Base-by-base conservation (phyloP, 345 rosid genomes). In the Theobroma cacao region DNA sequence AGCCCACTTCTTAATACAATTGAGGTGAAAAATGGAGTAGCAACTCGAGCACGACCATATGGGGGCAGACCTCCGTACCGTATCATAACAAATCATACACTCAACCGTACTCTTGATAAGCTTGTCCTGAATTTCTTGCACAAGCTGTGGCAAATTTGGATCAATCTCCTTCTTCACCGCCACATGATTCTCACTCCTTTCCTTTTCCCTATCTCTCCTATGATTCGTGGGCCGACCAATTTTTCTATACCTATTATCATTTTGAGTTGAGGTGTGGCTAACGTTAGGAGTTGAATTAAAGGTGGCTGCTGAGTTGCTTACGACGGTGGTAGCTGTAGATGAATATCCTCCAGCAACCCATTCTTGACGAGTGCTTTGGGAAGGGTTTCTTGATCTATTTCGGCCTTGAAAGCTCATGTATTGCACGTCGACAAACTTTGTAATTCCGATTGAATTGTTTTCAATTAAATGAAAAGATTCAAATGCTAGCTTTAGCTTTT, bases 21-120 rank as follows among this genome's bases (percentile, higher is more conserved):
- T 90, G 86, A 96, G 82, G 82, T 96, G 99, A 74, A 96, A 96
- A 70, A 96, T 92, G 2, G 98, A 96, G 75, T 86, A 96, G 81
- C 98, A 96, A 86, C 97, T 96, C 0, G 97, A 89, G 82, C 99
- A 94, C 61, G 99, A 92, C 98, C 99, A 96, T 61, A 92, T 79
- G 14, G 95, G 74, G 0, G 94, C 95, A 66, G 94, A 83, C 77
- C 98, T 84, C 47, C 89, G 78, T 80, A 96, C 97, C 94, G 89
- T 92, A 59, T 96, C 99, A 38, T 89, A 96, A 79, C 99, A 94
- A 66, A 96, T 96, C 99, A 96, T 96, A 82, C 99, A 96, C 88
- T 96, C 99, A 20, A 92, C 85, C 3, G 84, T 63, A 60, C 93
- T 88, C 85, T 90, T 94, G 26, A 75, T 79, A 59, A 96, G 91